Evolutionary conservation across 2,329 filamentous ascomycete genomes (phyloP), one percentile per base, ranked within the genome.

Genomic region (Colletotrichum tanaceti): DNA sequence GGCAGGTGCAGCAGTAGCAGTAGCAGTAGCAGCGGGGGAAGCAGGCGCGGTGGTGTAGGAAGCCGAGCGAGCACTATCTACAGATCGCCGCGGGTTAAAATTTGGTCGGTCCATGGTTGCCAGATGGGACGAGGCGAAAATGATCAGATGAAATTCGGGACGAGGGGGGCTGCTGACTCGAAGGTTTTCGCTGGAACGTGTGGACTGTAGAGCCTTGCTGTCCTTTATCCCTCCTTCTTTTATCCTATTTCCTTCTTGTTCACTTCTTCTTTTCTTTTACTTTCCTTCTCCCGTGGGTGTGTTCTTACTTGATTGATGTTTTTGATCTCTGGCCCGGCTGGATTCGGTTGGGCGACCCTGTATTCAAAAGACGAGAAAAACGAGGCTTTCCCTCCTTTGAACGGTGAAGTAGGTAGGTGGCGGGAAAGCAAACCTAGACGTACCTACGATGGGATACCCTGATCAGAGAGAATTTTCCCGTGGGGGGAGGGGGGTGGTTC

Each of bases 61-160:
- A 53, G 65, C 62, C 43, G 71, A 63, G 63, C 67, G 66, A 64
- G 68, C 63, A 66, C 70, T 72, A 68, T 74, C 73, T 66, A 73
- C 70, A 66, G 73, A 73, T 49, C 67, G 69, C 50, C 69, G 65
- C 39, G 70, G 68, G 71, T 72, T 72, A 74, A 73, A 69, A 71
- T 65, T 73, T 38, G 70, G 68, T 55, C 70, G 70, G 70, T 74
- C 73, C 73, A 75, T 75, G 50, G 49, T 67, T 53, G 28, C 35
- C 66, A 46, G 63, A 47, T 46, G 57, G 62, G 55, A 65, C 62
- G 18, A 57, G 49, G 39, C 44, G 28, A 60, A 55, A 43, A 28
- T 35, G 57, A 59, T 60, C 58, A 60, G 58, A 60, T 20, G 50
- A 44, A 44, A 24, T 24, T 20, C 14, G 24, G 24, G 41, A 24